Percentiles rank a stretch among this genome's conserved stretches.
These are phyloP conservation scores for Phialophora tarda DNA, from an alignment of 2,329 filamentous ascomycete genomes.

Conservation along the genomic window DNA sequence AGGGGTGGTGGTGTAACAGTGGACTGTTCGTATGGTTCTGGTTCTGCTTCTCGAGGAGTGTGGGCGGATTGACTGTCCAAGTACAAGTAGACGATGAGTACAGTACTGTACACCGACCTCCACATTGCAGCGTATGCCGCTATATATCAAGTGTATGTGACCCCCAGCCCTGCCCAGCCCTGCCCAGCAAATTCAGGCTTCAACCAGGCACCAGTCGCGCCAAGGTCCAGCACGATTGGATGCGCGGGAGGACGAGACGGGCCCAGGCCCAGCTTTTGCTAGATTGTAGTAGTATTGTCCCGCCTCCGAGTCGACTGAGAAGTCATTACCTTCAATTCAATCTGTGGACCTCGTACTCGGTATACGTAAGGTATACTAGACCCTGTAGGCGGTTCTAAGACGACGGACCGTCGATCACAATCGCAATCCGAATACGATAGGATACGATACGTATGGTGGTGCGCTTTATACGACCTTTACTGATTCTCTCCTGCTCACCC, in stretches of 20 bases:
- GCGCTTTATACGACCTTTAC: not conserved
- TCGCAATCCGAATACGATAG: too few relatives aligned
- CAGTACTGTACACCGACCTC: not conserved
- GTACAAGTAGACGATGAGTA: too few relatives aligned
- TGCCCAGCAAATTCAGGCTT: slow-evolving; percentile 5
- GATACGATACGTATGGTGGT: not conserved
- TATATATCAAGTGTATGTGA: not conserved
- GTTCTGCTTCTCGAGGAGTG: not conserved
- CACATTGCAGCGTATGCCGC: not conserved
- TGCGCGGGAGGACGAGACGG: too few relatives aligned
- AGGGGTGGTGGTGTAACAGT: not conserved
- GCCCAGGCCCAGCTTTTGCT: too few relatives aligned
- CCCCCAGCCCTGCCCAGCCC: not conserved
- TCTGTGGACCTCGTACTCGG: too few relatives aligned
- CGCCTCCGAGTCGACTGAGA: too few relatives aligned
- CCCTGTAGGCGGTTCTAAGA: too few relatives aligned
- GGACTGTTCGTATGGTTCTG: not conserved
- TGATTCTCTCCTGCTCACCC: too few relatives aligned
- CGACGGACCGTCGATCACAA: too few relatives aligned
- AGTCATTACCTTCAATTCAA: too few relatives aligned
- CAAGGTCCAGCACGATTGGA: slow-evolving; percentile 12
- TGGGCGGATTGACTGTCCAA: too few relatives aligned
- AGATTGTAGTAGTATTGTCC: not conserved
- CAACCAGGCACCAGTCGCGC: slow-evolving; percentile 31
- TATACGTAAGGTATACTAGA: too few relatives aligned